A percentile compares a stretch with the other conserved stretches of the same genome.
Evolutionary conservation across 1,284 basidiomycete species (phyloP).

Genomic region (Leccinum brunneo-olivaceum): DNA sequence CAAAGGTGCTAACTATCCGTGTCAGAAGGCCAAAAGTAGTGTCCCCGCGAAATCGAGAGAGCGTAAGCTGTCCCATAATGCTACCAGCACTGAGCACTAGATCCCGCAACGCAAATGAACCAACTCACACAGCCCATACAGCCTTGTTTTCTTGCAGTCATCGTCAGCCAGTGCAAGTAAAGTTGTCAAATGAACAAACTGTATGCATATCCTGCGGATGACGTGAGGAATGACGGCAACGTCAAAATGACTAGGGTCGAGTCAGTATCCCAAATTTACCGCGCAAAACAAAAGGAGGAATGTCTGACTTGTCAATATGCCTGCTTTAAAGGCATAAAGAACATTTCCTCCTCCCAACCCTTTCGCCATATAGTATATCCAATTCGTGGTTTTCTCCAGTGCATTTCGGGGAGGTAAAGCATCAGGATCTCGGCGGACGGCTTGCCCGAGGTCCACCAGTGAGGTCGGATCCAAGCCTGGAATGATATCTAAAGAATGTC

Average conservation of each 20-base stretch:
- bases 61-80: constrained; percentile 66
- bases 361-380: constrained; percentile 36
- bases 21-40: constrained; percentile 65
- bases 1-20: constrained; percentile 62
- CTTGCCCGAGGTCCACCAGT: constrained; percentile 46
- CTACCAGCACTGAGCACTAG: constrained; percentile 29
- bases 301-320: constrained; percentile 49
- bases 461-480: constrained; percentile 46
- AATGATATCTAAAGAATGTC: constrained; percentile 42
- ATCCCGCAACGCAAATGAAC: not conserved
- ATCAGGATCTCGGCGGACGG: constrained; percentile 63
- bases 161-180: constrained; percentile 1
- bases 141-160: constrained; percentile 41
- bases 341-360: constrained; percentile 50
- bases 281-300: not conserved
- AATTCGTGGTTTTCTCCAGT: constrained; percentile 46
- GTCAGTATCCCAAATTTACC: too few species aligned
- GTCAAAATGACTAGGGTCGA: constrained; percentile 40
- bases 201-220: constrained; percentile 54
- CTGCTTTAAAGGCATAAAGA: constrained; percentile 78
- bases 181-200: constrained; percentile 32
- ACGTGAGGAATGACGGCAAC: constrained; percentile 54
- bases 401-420: constrained; percentile 60
- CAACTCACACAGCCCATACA: constrained; percentile 50
- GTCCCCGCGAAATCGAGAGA: constrained; percentile 69